Conservation (phyloP, 2,329 filamentous ascomycete species). For the Trichoderma lentiforme region DNA sequence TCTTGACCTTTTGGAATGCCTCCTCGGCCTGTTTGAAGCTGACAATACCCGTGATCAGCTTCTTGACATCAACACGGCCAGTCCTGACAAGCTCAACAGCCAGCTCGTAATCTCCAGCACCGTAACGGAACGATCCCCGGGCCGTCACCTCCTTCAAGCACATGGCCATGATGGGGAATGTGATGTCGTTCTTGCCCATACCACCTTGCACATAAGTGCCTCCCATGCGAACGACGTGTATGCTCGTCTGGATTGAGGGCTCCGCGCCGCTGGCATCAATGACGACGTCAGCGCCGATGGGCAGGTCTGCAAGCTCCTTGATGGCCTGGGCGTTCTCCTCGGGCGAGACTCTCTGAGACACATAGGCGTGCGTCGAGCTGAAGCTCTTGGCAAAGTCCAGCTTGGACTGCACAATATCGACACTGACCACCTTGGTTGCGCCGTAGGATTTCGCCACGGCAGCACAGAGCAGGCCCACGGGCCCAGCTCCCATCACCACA, state of each 20-base stretch:
- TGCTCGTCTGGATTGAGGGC: slow-evolving; percentile 69
- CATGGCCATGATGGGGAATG: slow-evolving; percentile 85
- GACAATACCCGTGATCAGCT: slow-evolving; percentile 73
- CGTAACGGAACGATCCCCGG: slow-evolving; percentile 87
- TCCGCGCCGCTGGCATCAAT: slow-evolving; percentile 80
- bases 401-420: slow-evolving; percentile 80
- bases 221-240: slow-evolving; percentile 68
- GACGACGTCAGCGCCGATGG: slow-evolving; percentile 68
- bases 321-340: slow-evolving; percentile 72
- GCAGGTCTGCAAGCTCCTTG: slow-evolving; percentile 60
- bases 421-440: slow-evolving; percentile 77
- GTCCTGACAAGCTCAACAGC: slow-evolving; percentile 72
- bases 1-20: slow-evolving; percentile 83
- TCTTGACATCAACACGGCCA: slow-evolving; percentile 76
- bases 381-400: slow-evolving; percentile 75
- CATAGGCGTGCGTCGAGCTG: slow-evolving; percentile 68
- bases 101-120: slow-evolving; percentile 79
- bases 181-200: slow-evolving; percentile 86
- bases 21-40: slow-evolving; percentile 78
- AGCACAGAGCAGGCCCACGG: slow-evolving; percentile 82
- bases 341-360: slow-evolving; percentile 58
- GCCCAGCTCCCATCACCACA: slow-evolving; percentile 82
- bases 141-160: slow-evolving; percentile 86
- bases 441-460: slow-evolving; percentile 83
- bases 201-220: slow-evolving; percentile 82